Evolutionary conservation across 257 asterid species (phyloP).

Genomic region (Solanum piurae): DNA sequence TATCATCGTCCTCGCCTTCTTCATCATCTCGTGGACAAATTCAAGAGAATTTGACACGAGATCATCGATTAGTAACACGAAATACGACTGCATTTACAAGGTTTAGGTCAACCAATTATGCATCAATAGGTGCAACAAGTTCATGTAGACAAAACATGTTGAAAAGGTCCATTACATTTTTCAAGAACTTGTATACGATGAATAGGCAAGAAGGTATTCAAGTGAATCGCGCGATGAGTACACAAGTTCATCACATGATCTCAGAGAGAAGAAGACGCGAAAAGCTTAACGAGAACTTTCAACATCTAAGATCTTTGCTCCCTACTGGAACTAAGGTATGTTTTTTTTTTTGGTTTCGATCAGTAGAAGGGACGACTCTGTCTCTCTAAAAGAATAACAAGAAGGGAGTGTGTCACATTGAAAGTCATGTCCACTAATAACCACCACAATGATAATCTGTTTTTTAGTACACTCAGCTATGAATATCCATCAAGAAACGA

Average conservation of each 20-base stretch:
- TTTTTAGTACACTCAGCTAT: not conserved
- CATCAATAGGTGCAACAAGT: not conserved
- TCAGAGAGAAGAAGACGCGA: slow-evolving; percentile 61
- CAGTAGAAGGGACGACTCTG: not conserved
- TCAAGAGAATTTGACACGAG: slow-evolving; percentile 1
- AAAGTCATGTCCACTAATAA: not conserved
- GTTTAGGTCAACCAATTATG: not conserved
- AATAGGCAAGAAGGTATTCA: slow-evolving; percentile 10
- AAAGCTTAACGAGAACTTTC: slow-evolving; percentile 60
- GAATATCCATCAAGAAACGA: not conserved
- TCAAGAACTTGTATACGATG: slow-evolving; percentile 25
- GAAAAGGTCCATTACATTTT: slow-evolving; percentile 38
- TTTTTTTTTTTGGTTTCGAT: not conserved
- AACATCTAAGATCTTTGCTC: slow-evolving; percentile 53
- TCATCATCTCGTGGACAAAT: slow-evolving; percentile 7
- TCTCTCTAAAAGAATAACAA: not conserved
- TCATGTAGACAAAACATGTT: slow-evolving; percentile 27
- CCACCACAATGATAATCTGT: not conserved
- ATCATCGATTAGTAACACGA: not conserved
- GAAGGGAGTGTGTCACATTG: not conserved
- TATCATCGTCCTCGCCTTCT: slow-evolving; percentile 18
- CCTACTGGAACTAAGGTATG: slow-evolving; percentile 72
- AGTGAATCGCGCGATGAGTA: slow-evolving; percentile 19
- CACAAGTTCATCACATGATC: slow-evolving; percentile 65
- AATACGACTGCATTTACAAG: not conserved